Base-by-base conservation (phyloP, 495 filamentous ascomycete species). In the Aspergillus saccharolyticus region DNA sequence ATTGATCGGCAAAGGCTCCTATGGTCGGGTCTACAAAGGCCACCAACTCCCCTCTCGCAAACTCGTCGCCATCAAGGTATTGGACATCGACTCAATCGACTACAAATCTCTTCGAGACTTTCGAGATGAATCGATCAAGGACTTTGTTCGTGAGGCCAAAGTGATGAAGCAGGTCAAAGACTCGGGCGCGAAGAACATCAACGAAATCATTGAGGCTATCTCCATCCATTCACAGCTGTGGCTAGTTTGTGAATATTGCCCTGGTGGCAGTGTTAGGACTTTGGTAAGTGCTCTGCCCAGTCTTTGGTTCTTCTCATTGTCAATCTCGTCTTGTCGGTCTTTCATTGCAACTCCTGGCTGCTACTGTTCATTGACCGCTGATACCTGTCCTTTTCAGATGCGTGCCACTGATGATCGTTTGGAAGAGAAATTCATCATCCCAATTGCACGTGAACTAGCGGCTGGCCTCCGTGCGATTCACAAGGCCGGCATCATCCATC, bases 221-320 rank as follows among this genome's bases (percentile, higher is more conserved):
- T 85, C 90, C 1, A 85, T 96, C 24, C 89, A 93, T 45, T 84
- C 89, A 52, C 84, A 92, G 61, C 82, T 98, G 72, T 98, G 94
- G 94, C 85, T 98, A 71, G 86, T 97, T 55, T 95, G 89, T 56
- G 94, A 97, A 65, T 96, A 96, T 69, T 96, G 91, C 61, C 91
- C 90, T 22, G 94, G 94, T 55, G 94, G 94, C 25, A 96, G 92
- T 74, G 86, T 98, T n/a, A 83, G 89, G 48, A 97, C 95, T 10
- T 71, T 98, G 62, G 87, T 91, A 70, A 70, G 71, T 39, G 25
- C 9, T 28, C 25, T 39, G 10, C 33, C 14, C 33, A 12, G 33
- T 15, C 33, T 39, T 4, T 4, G 7, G 33, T 12, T 39, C 33
- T 15, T 5, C 33, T 30, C 33, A 39, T 39, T 2, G 14, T 39